These are phyloP conservation scores for Solidago caesia DNA, from an alignment of 129 eudicot species.

Conservation along the genomic window DNA sequence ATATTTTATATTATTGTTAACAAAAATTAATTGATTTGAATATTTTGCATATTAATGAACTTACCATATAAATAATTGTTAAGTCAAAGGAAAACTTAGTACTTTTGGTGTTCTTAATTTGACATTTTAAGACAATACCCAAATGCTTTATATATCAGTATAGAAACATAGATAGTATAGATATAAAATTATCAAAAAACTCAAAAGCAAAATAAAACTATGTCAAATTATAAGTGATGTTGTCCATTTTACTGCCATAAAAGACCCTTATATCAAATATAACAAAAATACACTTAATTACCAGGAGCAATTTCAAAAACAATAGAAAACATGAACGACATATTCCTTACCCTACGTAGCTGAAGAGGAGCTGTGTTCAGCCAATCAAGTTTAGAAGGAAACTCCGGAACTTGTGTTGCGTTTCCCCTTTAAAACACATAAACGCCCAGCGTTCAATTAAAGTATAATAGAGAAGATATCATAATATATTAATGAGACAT, in stretches of 20 bases:
- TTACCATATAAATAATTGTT: no score
- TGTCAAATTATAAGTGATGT: neutral
- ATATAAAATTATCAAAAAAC: no score
- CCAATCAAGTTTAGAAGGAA: constrained; percentile 97
- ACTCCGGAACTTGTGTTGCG: constrained; percentile 77
- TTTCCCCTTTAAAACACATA: constrained; percentile 48
- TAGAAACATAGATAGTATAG: no score
- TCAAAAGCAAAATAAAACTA: constrained; percentile 2
- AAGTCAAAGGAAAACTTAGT: no score
- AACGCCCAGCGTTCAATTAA: constrained; percentile 16
- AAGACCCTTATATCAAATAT: neutral
- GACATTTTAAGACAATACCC: no score
- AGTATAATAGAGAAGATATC: constrained; percentile 13
- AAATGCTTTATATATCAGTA: no score
- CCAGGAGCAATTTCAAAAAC: constrained; percentile 5
- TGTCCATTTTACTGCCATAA: neutral
- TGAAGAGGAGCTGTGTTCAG: constrained; percentile 92
- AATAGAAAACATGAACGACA: neutral
- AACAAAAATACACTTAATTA: neutral
- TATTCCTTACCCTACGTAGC: constrained; percentile 71
- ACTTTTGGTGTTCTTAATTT: no score
- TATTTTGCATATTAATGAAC: no score
- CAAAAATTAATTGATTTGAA: no score
- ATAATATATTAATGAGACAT: constrained; percentile 1
- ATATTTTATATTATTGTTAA: no score